Evolutionary conservation across 805 yeast species (phyloP).

Genomic region (Schizosaccharomyces cryophilus): DNA sequence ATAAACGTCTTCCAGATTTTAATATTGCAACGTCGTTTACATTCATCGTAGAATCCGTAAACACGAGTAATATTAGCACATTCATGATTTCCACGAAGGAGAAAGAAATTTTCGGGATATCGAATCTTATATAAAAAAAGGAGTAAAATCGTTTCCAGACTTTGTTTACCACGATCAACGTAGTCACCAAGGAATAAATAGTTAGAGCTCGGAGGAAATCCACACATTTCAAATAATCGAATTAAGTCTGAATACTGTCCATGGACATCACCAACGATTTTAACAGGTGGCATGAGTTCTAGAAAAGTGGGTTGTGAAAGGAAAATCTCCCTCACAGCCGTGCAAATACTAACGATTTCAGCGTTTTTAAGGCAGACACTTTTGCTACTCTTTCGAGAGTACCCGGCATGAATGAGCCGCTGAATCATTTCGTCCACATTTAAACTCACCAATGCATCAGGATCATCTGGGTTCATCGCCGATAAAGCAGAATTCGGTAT

Average conservation of each 20-base stretch:
- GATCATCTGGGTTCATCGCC: not conserved
- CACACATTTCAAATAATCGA: slow-evolving; percentile 81
- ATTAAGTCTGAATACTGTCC: slow-evolving; percentile 87
- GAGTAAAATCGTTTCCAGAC: slow-evolving; percentile 70
- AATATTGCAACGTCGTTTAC: slow-evolving; percentile 76
- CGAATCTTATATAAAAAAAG: slow-evolving; percentile 82
- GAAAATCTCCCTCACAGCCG: slow-evolving; percentile 70
- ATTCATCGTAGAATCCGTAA: slow-evolving; percentile 93
- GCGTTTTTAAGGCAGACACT: slow-evolving; percentile 65
- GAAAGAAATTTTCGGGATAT: slow-evolving; percentile 85
- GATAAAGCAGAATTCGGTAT: not conserved
- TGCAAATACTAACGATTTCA: slow-evolving; percentile 74
- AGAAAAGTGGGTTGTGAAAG: slow-evolving; percentile 71
- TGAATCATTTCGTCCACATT: slow-evolving; percentile 79
- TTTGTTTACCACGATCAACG: slow-evolving; percentile 93
- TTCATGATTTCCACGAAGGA: slow-evolving; percentile 88
- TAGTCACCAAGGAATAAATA: slow-evolving; percentile 87
- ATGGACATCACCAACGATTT: slow-evolving; percentile 83
- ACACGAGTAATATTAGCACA: slow-evolving; percentile 92
- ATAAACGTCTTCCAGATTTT: slow-evolving; percentile 85
- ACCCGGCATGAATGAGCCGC: slow-evolving; percentile 81
- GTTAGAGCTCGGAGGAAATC: slow-evolving; percentile 86
- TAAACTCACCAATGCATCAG: slow-evolving; percentile 6
- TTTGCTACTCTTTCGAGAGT: slow-evolving; percentile 79
- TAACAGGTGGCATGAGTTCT: slow-evolving; percentile 68